A percentile compares a stretch with the other conserved stretches of the same genome.
These are phyloP conservation scores for Biscogniauxia mediterranea DNA, from an alignment of 2,329 filamentous ascomycete species.

Conservation along the genomic window DNA sequence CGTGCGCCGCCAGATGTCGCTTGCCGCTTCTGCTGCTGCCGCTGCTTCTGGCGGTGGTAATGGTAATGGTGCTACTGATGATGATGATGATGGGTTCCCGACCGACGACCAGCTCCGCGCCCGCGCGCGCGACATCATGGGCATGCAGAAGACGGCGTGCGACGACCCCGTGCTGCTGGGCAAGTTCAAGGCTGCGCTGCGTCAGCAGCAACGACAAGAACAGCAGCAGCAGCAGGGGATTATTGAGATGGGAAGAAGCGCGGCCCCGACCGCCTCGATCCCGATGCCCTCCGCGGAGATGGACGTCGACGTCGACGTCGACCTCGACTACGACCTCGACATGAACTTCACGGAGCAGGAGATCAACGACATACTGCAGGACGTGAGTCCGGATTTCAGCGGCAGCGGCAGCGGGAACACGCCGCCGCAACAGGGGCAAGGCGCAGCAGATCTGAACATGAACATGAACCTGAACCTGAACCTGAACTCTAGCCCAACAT, in stretches of 20 bases:
- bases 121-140: conserved; percentile 49
- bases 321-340: conserved; percentile 15
- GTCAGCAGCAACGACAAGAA: background rate
- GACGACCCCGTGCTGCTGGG: conserved; percentile 52
- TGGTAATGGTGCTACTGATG: too few relatives aligned
- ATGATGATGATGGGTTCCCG: conserved; percentile 42
- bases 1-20: conserved; percentile 41
- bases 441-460: background rate
- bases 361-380: conserved; percentile 29
- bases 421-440: too few relatives aligned
- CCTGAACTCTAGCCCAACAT: background rate
- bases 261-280: background rate
- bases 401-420: conserved; percentile 4
- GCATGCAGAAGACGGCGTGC: conserved; percentile 47
- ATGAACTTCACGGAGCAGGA: conserved; percentile 30
- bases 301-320: conserved; percentile 17
- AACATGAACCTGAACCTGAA: background rate
- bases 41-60: too few relatives aligned
- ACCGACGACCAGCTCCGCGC: conserved; percentile 45
- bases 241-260: background rate
- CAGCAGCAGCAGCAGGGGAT: too few relatives aligned
- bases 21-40: conserved; percentile 31
- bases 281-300: conserved; percentile 6
- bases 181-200: conserved; percentile 52
- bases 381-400: conserved; percentile 21